Conservation (phyloP, 2,329 filamentous ascomycete species). For the Trichoderma asperellum region DNA sequence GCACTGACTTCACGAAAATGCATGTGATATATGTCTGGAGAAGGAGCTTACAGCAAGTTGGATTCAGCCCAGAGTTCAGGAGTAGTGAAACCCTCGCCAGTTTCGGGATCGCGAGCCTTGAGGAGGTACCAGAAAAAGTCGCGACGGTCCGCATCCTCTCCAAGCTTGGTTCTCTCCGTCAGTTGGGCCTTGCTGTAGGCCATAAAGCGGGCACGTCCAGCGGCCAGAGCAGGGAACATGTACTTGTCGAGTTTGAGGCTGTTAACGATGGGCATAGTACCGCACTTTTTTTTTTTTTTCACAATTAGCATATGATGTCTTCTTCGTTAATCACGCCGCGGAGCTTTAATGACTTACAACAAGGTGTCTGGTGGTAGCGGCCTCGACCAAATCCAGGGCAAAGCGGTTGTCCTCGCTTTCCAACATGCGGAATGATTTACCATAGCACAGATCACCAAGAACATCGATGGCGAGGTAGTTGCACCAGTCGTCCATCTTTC, state of each 20-base stretch:
- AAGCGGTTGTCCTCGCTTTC: constrained; percentile 65
- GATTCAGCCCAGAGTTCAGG: constrained; percentile 73
- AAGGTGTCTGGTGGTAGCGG: constrained; percentile 69
- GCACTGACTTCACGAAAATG: not conserved
- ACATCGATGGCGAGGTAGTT: constrained; percentile 67
- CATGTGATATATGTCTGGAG: not conserved
- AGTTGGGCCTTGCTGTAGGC: constrained; percentile 70
- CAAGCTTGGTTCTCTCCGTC: constrained; percentile 66
- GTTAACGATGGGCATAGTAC: constrained; percentile 71
- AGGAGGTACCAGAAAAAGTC: constrained; percentile 79
- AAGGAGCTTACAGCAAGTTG: constrained; percentile 60
- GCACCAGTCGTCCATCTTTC: constrained; percentile 67
- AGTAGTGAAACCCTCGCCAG: constrained; percentile 66
- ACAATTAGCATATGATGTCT: constrained; percentile 22
- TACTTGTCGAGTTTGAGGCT: constrained; percentile 68
- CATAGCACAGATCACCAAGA: constrained; percentile 63
- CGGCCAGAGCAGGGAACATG: constrained; percentile 68
- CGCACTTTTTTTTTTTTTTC: constrained; percentile 62
- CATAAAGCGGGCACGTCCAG: constrained; percentile 71
- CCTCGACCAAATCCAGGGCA: constrained; percentile 67
- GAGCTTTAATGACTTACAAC: constrained; percentile 54
- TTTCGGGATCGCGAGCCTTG: constrained; percentile 72
- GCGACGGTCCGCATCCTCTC: constrained; percentile 67
- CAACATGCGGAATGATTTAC: constrained; percentile 66
- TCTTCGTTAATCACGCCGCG: not conserved